Base-by-base conservation (phyloP, 306 rosid species). In the Trifolium repens region DNA sequence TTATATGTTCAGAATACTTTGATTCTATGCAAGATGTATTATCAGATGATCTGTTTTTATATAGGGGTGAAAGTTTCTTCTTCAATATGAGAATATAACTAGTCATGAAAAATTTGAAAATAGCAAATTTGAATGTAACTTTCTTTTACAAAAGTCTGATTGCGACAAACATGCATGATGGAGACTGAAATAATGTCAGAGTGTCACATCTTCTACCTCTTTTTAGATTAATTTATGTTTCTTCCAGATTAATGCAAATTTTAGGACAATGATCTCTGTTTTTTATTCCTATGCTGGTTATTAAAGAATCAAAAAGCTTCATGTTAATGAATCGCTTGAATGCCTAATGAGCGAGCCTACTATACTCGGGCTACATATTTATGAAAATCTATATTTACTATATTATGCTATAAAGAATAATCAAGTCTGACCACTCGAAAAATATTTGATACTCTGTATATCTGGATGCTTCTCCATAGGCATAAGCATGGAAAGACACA, bases 281-380 rank as follows among this genome's bases (percentile, higher is more conserved):
- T 44, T 57, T 17, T 15, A 57, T 54, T 67, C 57, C 65, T 40
- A 40, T 53, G 22, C 37, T 47, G 43, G 4, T 26, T 24, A 47
- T 39, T 42, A 32, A 40, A 42, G 54, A 19, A 52, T 35, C 15
- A 24, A 15, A 15, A 77, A 17, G 32, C 74, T 30, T 55, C 54
- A 35, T 57, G 73, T 53, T 16, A 44, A 35, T 16, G 54, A 35
- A 44, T 54, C 11, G 15, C 62, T 43, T 30, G 53, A 71, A 71
- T 71, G 60, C 50, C 72, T 78, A 62, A 71, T 5, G 16, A 35
- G n/a, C 43, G 15, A 64, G 35, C 17, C 24, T 39, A n/a, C 39
- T 52, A 39, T 71, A 78, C 71, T 53, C 5, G 24, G 63, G 72
- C 50, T 66, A 50, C 66, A 17, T 49, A 64, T 49, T 78, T 70